Conservation (phyloP, 306 rosid genomes). For the Lathyrus tuberosus region DNA sequence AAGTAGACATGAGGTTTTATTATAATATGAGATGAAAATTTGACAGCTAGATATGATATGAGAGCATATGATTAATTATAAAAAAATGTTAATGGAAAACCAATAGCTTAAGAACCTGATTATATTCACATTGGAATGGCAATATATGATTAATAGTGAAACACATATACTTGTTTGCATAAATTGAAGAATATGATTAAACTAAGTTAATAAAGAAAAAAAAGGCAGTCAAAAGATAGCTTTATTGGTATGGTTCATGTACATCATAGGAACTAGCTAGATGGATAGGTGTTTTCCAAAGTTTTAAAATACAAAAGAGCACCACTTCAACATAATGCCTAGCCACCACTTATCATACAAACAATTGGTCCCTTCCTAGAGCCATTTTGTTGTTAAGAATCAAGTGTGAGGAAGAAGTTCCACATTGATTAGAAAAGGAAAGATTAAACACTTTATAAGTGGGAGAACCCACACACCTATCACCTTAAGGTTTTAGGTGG, state of each 20-base stretch:
- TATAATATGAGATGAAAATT: constrained; percentile 28
- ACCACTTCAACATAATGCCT: not conserved
- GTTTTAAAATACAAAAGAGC: constrained; percentile 17
- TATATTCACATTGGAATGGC: not conserved
- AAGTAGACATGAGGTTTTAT: constrained; percentile 1
- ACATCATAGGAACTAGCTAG: constrained; percentile 19
- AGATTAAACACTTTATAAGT: too few species aligned
- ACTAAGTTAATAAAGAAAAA: constrained; percentile 35
- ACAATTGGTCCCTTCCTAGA: too few species aligned
- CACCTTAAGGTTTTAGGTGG: too few species aligned
- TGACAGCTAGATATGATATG: constrained; percentile 8
- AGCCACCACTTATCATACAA: too few species aligned
- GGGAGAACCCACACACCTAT: too few species aligned
- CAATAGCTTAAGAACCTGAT: constrained; percentile 9
- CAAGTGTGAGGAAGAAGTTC: too few species aligned
- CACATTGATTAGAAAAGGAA: too few species aligned
- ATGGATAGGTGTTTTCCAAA: constrained; percentile 29
- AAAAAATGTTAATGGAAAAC: not conserved
- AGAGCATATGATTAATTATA: not conserved
- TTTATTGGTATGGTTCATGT: constrained; percentile 53
- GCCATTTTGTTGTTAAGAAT: too few species aligned
- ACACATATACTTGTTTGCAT: not conserved
- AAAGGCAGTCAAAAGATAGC: constrained; percentile 41
- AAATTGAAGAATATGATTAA: constrained; percentile 29
- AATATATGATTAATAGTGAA: constrained; percentile 17